Evolutionary conservation across 148 eudicot genomes (phyloP).

Genomic region (Fagopyrum homotropicum): DNA sequence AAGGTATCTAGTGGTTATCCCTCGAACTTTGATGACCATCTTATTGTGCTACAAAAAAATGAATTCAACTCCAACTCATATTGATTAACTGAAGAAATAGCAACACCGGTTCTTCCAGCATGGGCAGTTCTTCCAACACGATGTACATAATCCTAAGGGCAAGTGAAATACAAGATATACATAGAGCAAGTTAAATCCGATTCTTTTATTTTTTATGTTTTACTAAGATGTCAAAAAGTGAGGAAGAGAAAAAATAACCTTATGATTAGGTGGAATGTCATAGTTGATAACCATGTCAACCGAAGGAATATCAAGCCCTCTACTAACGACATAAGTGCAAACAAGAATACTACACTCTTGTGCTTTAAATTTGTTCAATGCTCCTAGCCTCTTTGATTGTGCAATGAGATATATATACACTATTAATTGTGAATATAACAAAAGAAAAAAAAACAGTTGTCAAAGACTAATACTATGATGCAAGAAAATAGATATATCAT

Average conservation of each 20-base stretch:
- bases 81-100: slow-evolving; percentile 75
- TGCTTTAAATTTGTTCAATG: slow-evolving; percentile 73
- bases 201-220: too few species aligned
- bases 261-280: slow-evolving; percentile 71
- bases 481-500: background rate
- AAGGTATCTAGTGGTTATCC: too few species aligned
- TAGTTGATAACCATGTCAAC: slow-evolving; percentile 89
- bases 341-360: slow-evolving; percentile 69
- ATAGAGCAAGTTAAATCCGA: too few species aligned
- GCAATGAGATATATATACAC: background rate
- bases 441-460: background rate
- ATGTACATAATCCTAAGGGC: slow-evolving; percentile 81
- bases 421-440: too few species aligned
- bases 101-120: slow-evolving; percentile 90
- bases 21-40: too few species aligned
- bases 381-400: slow-evolving; percentile 81
- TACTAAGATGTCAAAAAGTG: too few species aligned
- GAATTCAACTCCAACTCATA: slow-evolving; percentile 47
- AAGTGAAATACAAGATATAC: slow-evolving; percentile 2
- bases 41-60: too few species aligned
- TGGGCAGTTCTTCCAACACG: slow-evolving; percentile 98
- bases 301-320: slow-evolving; percentile 85
- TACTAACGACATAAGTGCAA: slow-evolving; percentile 26
- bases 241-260: slow-evolving; percentile 30
- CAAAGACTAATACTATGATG: background rate